Evolutionary conservation across 2,329 filamentous ascomycete genomes (phyloP), one percentile per base, ranked within the genome.

Genomic region (Phyllosticta ampelicida): DNA sequence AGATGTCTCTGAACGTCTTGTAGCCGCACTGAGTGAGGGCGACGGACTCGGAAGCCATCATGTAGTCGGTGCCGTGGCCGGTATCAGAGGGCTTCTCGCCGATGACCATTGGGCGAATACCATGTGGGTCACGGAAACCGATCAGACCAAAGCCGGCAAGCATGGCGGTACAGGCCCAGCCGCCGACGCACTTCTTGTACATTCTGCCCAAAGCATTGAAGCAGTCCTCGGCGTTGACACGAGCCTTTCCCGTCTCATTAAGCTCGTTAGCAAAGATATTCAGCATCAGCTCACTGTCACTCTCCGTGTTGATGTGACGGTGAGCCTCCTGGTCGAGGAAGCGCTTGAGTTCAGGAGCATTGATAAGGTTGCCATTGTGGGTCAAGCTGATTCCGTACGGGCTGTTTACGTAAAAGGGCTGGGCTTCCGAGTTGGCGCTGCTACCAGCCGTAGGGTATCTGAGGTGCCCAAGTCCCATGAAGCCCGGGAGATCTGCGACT

Each of bases 371-470:
- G 61, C 91, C 90, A 68, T 96, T 96, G 74, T 94, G 86, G 20
- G 86, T 82, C 69, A 94, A 81, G 67, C 81, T 87, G 65, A 95
- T 86, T 53, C 90, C 90, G 68, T 90, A 94, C 1, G 89, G 89
- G 62, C 76, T 78, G 76, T 95, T 95, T 66, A 94, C 89, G 69
- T 94, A 96, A 73, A 96, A 95, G 0, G 91, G 91, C 73, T 96
- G 90, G 10, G 89, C 89, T 73, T 96, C 90, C 8, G 89, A 85
- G 67, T 89, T 92, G 60, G 83, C 83, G 64, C 86, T 88, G 70
- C 86, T 94, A 59, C 91, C 91, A 11, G 88, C 87, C 8, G 91
- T 96, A 10, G 91, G 91, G 73, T 96, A 96, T 70, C 91, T 80
- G 64, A 96, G 74, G 72, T 96, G 91, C 49, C 83, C 87, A 61